Evolutionary conservation across 2,329 filamentous ascomycete species (phyloP), one percentile per base, ranked within the genome.

Genomic region (Aspergillus pseudonomiae): DNA sequence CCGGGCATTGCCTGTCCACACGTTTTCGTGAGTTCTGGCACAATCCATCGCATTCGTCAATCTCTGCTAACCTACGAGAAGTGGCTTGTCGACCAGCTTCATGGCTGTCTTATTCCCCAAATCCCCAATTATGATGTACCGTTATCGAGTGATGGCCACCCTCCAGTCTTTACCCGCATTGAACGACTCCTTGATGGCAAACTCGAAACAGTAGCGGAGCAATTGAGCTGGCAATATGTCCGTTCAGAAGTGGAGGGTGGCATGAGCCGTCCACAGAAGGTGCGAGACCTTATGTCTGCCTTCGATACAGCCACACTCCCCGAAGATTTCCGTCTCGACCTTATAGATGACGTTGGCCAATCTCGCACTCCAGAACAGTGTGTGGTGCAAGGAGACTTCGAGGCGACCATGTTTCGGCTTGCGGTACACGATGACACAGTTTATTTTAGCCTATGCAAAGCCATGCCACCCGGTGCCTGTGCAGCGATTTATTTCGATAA

Each of bases 401-500:
- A 78, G 59, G 79, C 78, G 19, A 83, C 80, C 2, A 73, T 82
- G 63, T 80, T 82, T 67, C 75, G 79, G 28, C 76, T 81, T 6
- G 80, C 80, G 5, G 75, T 80, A 16, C 77, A 81, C 64, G 80
- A 83, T 60, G 76, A 80, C 46, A 72, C 71, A n/a, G 74, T 80
- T 30, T 82, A 76, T 65, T 68, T 70, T 21, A 76, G 76, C 56
- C 73, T 83, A 21, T 78, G 77, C 64, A 79, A 78, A 59, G 76
- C 77, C 3, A 80, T 82, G 73, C 77, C 79, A 0, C 66, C 77
- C 3, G 76, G 77, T 0, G 76, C 76, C 1, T 79, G 81, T 60
- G 78, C 80, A 2, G 74, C 73, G 6, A 78, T 78, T 46, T 83
- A 81, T 68, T 79, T 80, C 60, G 75, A 81, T 64, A 83, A 83